Base-by-base conservation (phyloP, 805 yeast genomes). In the Candida vartiovaarae region DNA sequence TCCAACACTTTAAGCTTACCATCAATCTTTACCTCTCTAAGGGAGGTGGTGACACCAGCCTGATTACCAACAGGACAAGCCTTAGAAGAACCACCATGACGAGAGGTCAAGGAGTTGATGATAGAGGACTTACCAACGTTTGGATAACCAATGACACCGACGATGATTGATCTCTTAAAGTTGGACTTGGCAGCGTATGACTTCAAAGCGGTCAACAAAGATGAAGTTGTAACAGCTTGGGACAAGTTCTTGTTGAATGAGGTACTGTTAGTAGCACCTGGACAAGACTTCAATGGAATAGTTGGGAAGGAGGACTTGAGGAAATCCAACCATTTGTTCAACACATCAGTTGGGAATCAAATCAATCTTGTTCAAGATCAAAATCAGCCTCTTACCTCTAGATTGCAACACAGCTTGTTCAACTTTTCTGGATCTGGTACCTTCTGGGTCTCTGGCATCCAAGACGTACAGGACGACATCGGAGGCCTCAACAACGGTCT, bases 41-140 rank as follows among this genome's bases (percentile, higher is more conserved):
- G 69, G 3, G 91, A 71, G 1, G 96, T 90, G 29, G 99, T 91
- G 38, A 93, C 93, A 62, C 99, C 99, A 3, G 99, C 97, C 67
- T 85, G 93, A 60, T 95, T 95, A 40, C 99, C 99, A 30, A 85
- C 95, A 11, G 99, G 97, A 62, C 98, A 93, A 9, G 90, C 91
- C 55, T 76, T 78, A 36, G 78, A 70, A 44, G 74, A 67, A 46
- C 82, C 81, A 45, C 85, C 82, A 62, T 86, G 95, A 65, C 93
- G 81, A 42, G 86, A 75, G 3, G 88, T 80, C 52, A 91, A 71
- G 2, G 97, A 84, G 64, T 91, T 91, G 60, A 91, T 93, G 45
- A 93, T 84, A 20, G 96, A 87, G 3, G 96, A 89, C 63, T 90
- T 90, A 57, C 98, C 98, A 42, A 91, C 97, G 62, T 91, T 91